phyloP scores from a whole-genome alignment of 2,329 filamentous ascomycete genomes.

The Pseudogymnoascus sp. region DNA sequence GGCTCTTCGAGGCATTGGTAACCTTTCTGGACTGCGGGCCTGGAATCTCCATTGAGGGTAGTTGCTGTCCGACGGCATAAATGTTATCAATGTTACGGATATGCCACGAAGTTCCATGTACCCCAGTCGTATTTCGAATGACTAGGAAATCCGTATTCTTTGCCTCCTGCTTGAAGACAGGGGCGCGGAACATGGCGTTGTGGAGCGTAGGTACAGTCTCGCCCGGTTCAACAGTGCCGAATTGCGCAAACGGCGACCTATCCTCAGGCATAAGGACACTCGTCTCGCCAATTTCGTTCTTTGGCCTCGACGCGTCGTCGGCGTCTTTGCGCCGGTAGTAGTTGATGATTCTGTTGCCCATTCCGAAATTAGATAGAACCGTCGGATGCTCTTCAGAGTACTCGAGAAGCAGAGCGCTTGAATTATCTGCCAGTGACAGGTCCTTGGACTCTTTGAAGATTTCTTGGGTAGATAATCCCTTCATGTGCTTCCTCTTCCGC shows the following conservation, averaged over 20 bases:
- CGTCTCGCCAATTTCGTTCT: conserved; percentile 74
- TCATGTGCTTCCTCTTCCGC: conserved; percentile 74
- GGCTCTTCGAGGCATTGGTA: conserved; percentile 92
- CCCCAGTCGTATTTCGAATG: conserved; percentile 69
- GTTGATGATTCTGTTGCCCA: conserved; percentile 93
- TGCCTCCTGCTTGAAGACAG: conserved; percentile 78
- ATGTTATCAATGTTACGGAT: conserved; percentile 85
- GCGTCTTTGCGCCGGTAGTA: conserved; percentile 84
- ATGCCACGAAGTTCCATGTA: conserved; percentile 70
- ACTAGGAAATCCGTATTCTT: conserved; percentile 79
- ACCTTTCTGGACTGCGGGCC: conserved; percentile 91
- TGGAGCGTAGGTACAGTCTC: conserved; percentile 85
- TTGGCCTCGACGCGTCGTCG: conserved; percentile 38
- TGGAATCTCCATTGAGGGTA: conserved; percentile 85
- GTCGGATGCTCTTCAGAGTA: conserved; percentile 92
- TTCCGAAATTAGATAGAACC: conserved; percentile 91
- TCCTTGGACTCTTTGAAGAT: conserved; percentile 75
- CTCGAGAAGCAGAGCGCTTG: conserved; percentile 78
- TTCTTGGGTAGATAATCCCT: conserved; percentile 67
- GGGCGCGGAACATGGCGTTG: conserved; percentile 91
- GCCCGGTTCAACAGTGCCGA: conserved; percentile 84
- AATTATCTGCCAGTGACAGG: conserved; percentile 80
- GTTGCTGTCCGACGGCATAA: conserved; percentile 84
- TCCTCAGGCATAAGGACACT: conserved; percentile 85
- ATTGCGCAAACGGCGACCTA: conserved; percentile 90